These are phyloP conservation scores for Leucocoprinus leucothites DNA, from an alignment of 768 basidiomycete species.

Conservation along the genomic window DNA sequence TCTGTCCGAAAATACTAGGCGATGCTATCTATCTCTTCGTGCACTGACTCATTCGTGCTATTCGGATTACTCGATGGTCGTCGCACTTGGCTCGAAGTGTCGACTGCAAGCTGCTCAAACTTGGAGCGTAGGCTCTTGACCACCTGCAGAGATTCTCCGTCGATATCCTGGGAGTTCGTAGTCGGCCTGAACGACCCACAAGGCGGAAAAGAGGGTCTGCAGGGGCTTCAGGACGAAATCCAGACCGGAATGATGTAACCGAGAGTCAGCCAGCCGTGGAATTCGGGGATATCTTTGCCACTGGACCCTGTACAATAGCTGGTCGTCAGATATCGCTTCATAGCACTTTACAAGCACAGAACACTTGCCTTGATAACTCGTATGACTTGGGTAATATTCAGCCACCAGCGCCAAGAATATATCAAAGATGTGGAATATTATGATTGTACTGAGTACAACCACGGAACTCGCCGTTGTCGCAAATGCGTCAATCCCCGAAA, in stretches of 20 bases:
- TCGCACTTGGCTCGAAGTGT: constrained; percentile 18
- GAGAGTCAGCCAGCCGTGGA: neutral
- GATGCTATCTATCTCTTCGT: too few species aligned
- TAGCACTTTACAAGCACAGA: neutral
- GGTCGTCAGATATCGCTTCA: neutral
- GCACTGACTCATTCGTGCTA: neutral
- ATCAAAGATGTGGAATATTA: too few species aligned
- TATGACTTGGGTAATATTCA: too few species aligned
- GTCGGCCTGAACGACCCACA: neutral
- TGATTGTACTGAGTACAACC: too few species aligned
- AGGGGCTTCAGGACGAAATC: neutral
- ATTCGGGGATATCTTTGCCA: neutral
- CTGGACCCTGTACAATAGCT: neutral
- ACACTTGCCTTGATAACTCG: too few species aligned
- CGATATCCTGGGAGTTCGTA: constrained; percentile 32
- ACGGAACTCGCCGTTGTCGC: too few species aligned
- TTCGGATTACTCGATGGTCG: constrained; percentile 7
- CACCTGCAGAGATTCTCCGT: constrained; percentile 54
- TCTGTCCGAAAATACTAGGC: too few species aligned
- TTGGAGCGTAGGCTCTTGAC: constrained; percentile 68
- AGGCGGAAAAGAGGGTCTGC: neutral
- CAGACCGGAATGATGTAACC: neutral
- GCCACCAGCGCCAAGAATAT: too few species aligned
- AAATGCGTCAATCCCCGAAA: too few species aligned
- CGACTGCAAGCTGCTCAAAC: constrained; percentile 66